Conservation (phyloP, 345 rosid genomes). For the Raphanus sativus region DNA sequence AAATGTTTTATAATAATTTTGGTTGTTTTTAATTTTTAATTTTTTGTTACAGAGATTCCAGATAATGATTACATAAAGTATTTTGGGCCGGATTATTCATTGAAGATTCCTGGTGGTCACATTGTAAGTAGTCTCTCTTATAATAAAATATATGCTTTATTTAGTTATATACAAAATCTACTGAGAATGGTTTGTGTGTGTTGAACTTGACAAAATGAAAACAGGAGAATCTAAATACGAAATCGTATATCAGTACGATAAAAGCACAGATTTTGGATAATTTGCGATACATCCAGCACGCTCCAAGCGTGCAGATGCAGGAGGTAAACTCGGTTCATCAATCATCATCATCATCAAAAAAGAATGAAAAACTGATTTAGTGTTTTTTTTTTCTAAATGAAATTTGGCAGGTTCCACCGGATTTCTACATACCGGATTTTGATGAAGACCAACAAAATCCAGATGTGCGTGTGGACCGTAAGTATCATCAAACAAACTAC, state of each 20-base stretch:
- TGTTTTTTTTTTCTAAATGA: neutral
- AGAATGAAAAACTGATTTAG: neutral
- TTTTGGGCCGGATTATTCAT: slow-evolving; percentile 77
- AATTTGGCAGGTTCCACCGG: slow-evolving; percentile 81
- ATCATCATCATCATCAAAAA: neutral
- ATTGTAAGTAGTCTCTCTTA: slow-evolving; percentile 53
- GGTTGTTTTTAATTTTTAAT: neutral
- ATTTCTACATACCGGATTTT: slow-evolving; percentile 86
- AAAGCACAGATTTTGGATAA: slow-evolving; percentile 90
- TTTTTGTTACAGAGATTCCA: slow-evolving; percentile 78
- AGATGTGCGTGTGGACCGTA: slow-evolving; percentile 84
- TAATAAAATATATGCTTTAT: neutral
- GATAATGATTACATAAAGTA: slow-evolving; percentile 82
- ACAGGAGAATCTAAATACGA: slow-evolving; percentile 91
- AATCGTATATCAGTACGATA: slow-evolving; percentile 78
- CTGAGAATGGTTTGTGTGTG: neutral
- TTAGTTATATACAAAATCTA: neutral
- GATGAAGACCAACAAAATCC: slow-evolving; percentile 91
- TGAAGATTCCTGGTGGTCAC: slow-evolving; percentile 82
- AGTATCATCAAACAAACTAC: slow-evolving; percentile 32
- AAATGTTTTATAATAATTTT: neutral
- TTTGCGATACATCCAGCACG: slow-evolving; percentile 86
- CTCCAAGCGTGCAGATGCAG: slow-evolving; percentile 94
- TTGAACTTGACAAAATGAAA: neutral
- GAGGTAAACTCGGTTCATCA: slow-evolving; percentile 54